Conservation (phyloP, 306 rosid genomes). For the Cucurbita pepo region DNA sequence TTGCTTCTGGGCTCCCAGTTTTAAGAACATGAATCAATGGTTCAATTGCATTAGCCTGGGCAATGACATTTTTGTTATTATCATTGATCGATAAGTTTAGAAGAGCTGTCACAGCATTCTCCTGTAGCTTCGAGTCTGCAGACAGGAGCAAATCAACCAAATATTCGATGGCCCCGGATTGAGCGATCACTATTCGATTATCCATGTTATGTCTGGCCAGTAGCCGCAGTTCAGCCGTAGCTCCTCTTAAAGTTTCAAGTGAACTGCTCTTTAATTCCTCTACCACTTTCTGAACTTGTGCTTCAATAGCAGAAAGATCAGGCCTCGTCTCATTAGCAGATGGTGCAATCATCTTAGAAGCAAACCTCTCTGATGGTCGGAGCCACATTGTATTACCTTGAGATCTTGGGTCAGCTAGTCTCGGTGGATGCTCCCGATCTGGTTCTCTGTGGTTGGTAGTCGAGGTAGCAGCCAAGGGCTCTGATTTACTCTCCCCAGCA, state of each 20-base stretch:
- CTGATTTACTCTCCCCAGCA: constrained; percentile 41
- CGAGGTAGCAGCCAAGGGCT: constrained; percentile 13
- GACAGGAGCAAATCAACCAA: constrained; percentile 70
- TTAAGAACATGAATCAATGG: constrained; percentile 82
- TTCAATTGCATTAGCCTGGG: constrained; percentile 77
- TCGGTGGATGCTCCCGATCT: constrained; percentile 34
- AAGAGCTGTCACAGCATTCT: constrained; percentile 96
- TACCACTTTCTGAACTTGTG: constrained; percentile 60
- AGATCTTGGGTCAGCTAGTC: constrained; percentile 39
- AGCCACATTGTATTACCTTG: constrained; percentile 65
- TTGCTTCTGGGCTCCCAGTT: constrained; percentile 91
- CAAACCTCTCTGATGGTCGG: constrained; percentile 71
- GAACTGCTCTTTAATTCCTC: constrained; percentile 63
- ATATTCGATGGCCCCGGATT: constrained; percentile 66
- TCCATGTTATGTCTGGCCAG: constrained; percentile 94
- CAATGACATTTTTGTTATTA: constrained; percentile 79
- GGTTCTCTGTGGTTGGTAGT: constrained; percentile 20
- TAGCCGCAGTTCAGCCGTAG: constrained; percentile 60
- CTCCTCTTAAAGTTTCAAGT: constrained; percentile 59
- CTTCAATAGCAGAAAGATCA: constrained; percentile 83
- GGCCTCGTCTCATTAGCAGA: constrained; percentile 54
- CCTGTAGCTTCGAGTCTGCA: constrained; percentile 53
- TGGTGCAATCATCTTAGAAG: constrained; percentile 46
- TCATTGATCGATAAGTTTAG: constrained; percentile 90
- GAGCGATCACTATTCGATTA: constrained; percentile 89